Base-by-base conservation (phyloP, 2,329 filamentous ascomycete species). In the Alternaria gaisen region DNA sequence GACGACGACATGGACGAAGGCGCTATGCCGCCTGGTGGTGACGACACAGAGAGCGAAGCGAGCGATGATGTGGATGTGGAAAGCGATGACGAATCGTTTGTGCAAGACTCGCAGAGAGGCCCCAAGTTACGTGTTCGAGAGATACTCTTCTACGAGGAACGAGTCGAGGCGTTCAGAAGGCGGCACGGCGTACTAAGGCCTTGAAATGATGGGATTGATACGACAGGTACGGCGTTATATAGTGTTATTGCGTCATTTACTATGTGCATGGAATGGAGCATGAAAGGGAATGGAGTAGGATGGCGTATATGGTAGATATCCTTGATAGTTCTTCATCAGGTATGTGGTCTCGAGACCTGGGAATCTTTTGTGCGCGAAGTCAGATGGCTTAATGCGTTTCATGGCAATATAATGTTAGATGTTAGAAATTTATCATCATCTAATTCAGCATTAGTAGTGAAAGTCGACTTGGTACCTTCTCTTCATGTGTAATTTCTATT, bases 61-160 rank as follows among this genome's bases (percentile, higher is more conserved):
- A 76, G 72, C 24, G 80, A 80, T 14, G 80, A 81, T 2, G 75
- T 68, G 14, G 72, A 74, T 11, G 78, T 76, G 61, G 80, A 83
- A 43, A 82, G 83, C 10, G 81, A 83, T 42, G 81, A 83, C 38
- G 85, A 87, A 63, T 84, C 83, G 5, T 83, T 83, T 48, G 73
- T 81, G 65, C 83, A 84, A 36, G 84, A 84, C 20, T 79, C 82
- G 16, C 77, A 81, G 40, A 79, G 76, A 80, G 84, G 69, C 6
- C 75, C 79, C 30, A 84, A 84, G 64, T 83, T 94, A 61, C 84
- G 88, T 56, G 80, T 94, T 66, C 83, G 91, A 63, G 91, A 94
- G 81, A 94, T 95, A 65, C 78, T 94, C 64, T 94, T 93, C 77
- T 94, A 93, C 71, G 92, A 94, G 75, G 91, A 94, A 75, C 92